phyloP scores from a whole-genome alignment of 768 basidiomycete genomes.

The Leccinum subgranulosum region DNA sequence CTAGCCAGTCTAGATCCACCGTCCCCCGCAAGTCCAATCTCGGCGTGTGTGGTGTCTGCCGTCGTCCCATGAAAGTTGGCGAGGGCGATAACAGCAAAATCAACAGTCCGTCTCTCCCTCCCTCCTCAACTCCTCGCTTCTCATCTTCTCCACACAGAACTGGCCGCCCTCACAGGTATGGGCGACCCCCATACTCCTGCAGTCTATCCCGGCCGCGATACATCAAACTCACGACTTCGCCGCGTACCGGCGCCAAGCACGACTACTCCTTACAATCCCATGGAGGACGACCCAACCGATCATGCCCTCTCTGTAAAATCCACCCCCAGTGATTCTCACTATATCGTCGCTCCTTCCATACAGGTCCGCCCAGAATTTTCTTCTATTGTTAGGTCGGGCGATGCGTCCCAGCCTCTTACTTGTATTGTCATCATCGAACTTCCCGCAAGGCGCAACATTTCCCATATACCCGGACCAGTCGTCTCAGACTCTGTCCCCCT shows the following conservation, averaged over 20 bases:
- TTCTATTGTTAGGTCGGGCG: conserved; percentile 66
- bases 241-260: conserved; percentile 23
- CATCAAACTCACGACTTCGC: conserved; percentile 36
- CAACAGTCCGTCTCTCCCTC: conserved; percentile 66
- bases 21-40: conserved; percentile 71
- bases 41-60: conserved; percentile 95
- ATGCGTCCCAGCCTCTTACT: conserved; percentile 80
- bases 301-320: conserved; percentile 49
- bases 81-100: conserved; percentile 80
- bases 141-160: conserved; percentile 52
- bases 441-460: conserved; percentile 62
- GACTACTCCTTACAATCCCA: conserved; percentile 53
- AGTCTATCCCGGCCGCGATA: conserved; percentile 70
- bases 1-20: conserved; percentile 50
- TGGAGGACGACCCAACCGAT: conserved; percentile 85
- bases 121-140: background rate
- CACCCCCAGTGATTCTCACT: conserved; percentile 47
- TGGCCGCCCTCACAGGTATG: conserved; percentile 92
- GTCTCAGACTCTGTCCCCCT: conserved; percentile 44
- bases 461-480: conserved; percentile 53
- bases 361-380: conserved; percentile 92
- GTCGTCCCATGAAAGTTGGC: conserved; percentile 93
- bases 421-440: conserved; percentile 94
- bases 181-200: conserved; percentile 54
- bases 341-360: conserved; percentile 89